Base-by-base conservation (phyloP, 805 yeast genomes). In the Yarrowia sp. region DNA sequence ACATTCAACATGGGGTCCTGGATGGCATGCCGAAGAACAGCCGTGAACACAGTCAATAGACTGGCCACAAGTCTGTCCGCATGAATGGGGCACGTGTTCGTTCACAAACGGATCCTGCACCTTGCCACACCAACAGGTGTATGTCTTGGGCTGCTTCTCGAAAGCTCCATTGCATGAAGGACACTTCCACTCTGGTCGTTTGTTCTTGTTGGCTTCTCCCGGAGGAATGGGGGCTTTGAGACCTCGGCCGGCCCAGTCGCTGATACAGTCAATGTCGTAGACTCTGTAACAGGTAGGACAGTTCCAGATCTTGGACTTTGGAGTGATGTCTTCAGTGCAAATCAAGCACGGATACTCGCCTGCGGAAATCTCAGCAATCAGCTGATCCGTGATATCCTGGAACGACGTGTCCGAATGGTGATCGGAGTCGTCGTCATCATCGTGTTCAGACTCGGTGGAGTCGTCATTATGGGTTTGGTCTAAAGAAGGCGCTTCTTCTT, bases 81-180 rank as follows among this genome's bases (percentile, higher is more conserved):
- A 92, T 57, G 95, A 87, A 69, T 92, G 95, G 0, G 97, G 97
- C 17, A 80, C 75, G 70, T 87, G 85, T 0, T 80, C 75, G 77
- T 65, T 69, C 62, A 66, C 67, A 63, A 41, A 67, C 65, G 97
- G 97, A 68, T 89, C 84, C 17, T 83, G 77, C 2, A 81, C 83
- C 70, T 89, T 88, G 0, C 92, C 93, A 79, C 97, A 92, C 98
- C 98, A 92, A 72, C 98, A 92, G 0, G 83, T 83, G 74, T 83
- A 87, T 43, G 74, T 81, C 68, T 75, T 81, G 41, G 90, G 92
- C 50, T 82, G 79, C 70, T 76, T 74, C 6, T 18, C 71, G 66
- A 67, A 70, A 61, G 75, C 78, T 60, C 78, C 84, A 75, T 85
- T 90, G 74, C 96, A 89, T 3, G 89, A 83, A 0, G 97, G 97